Conservation (phyloP, 805 yeast species). For the Ogataea chonburiensis region DNA sequence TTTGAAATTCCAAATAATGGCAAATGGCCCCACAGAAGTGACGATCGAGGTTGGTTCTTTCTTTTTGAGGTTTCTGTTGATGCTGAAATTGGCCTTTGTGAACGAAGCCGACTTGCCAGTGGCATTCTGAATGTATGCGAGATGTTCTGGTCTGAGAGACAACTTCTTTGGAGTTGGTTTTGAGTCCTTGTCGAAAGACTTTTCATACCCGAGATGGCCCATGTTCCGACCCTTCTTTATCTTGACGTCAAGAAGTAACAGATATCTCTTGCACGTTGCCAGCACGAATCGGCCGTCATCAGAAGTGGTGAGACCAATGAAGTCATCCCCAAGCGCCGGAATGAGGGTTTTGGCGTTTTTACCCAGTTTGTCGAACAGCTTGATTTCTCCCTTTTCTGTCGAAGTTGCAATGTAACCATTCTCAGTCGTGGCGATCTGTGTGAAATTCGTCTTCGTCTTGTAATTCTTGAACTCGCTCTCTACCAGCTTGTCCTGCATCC, state of each 20-base stretch:
- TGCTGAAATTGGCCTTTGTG: slow-evolving; percentile 75
- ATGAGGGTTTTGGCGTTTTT: slow-evolving; percentile 71
- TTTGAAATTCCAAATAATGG: slow-evolving; percentile 74
- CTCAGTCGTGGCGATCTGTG: slow-evolving; percentile 67
- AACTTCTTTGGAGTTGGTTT: slow-evolving; percentile 71
- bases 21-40: slow-evolving; percentile 78
- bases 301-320: slow-evolving; percentile 65
- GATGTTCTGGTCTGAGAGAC: slow-evolving; percentile 69
- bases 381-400: slow-evolving; percentile 69
- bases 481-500: slow-evolving; percentile 63
- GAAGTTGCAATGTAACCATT: slow-evolving; percentile 76
- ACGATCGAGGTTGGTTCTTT: slow-evolving; percentile 63
- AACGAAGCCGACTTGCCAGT: slow-evolving; percentile 51
- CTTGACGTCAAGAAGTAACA: slow-evolving; percentile 65
- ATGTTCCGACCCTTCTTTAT: slow-evolving; percentile 61
- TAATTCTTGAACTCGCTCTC: slow-evolving; percentile 53
- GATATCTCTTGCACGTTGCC: slow-evolving; percentile 73
- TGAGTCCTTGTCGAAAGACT: slow-evolving; percentile 59
- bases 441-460: slow-evolving; percentile 54
- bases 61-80: slow-evolving; percentile 53
- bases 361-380: slow-evolving; percentile 72
- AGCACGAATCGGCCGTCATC: slow-evolving; percentile 80
- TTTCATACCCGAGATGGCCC: slow-evolving; percentile 61
- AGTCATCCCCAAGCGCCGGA: slow-evolving; percentile 80
- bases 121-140: slow-evolving; percentile 56